Percentiles rank a stretch among this genome's conserved stretches.
phyloP scores from a whole-genome alignment of 768 basidiomycete genomes.

The Daedaleopsis sinensis region DNA sequence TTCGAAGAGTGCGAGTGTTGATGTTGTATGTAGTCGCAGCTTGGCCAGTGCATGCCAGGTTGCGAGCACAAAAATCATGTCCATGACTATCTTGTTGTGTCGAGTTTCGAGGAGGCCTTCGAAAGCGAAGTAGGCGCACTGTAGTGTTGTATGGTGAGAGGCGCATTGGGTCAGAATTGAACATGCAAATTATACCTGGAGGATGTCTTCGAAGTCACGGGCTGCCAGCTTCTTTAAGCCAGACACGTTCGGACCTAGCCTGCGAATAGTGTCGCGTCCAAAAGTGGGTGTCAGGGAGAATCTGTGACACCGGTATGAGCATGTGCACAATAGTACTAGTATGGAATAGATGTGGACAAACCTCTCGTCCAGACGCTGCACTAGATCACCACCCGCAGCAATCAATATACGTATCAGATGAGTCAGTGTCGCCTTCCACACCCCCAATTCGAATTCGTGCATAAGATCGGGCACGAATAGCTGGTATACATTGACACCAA shows the following conservation, averaged over 20 bases:
- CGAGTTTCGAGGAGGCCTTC: conserved; percentile 30
- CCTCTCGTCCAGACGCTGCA: conserved; percentile 15
- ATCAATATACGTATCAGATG: conserved; percentile 31
- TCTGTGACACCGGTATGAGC: conserved; percentile 3
- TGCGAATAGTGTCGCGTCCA: conserved; percentile 26
- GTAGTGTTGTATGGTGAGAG: no score
- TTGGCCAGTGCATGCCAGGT: conserved; percentile 45
- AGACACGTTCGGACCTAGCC: conserved; percentile 26
- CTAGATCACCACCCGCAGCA: background rate
- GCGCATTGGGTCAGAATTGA: no score
- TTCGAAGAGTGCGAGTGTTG: conserved; percentile 32
- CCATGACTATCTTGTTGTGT: conserved; percentile 28
- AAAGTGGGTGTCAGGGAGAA: conserved; percentile 25
- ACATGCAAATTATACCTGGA: conserved; percentile 19
- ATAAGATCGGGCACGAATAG: conserved; percentile 36
- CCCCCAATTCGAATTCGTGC: conserved; percentile 39
- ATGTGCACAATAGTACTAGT: background rate
- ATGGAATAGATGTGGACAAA: background rate
- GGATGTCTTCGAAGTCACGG: conserved; percentile 32
- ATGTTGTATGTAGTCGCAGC: conserved; percentile 41
- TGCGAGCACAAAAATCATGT: conserved; percentile 37
- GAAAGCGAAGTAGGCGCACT: conserved; percentile 26
- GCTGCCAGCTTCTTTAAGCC: conserved; percentile 32
- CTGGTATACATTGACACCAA: conserved; percentile 29
- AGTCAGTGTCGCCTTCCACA: conserved; percentile 32